These are phyloP conservation scores for Cercospora nicotianae DNA, from an alignment of 2,329 filamentous ascomycete species.

Conservation along the genomic window DNA sequence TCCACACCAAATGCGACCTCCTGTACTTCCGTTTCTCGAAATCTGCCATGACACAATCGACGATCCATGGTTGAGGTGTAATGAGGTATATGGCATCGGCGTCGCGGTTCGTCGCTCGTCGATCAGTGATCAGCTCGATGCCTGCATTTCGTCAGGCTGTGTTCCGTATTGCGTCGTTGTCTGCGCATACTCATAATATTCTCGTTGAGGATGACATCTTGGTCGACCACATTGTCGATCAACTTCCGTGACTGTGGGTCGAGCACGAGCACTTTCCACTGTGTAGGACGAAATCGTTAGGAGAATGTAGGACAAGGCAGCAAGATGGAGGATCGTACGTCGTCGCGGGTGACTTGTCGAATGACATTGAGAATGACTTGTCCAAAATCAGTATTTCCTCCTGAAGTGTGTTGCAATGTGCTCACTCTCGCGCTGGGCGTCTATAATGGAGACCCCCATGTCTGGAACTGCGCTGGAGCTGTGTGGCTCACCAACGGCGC, in stretches of 20 bases:
- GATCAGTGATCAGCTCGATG: slow-evolving; percentile 90
- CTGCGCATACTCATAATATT: slow-evolving; percentile 81
- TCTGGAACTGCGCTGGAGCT: slow-evolving; percentile 6
- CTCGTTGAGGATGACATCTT: slow-evolving; percentile 95
- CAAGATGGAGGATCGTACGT: slow-evolving; percentile 45
- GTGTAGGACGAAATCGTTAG: slow-evolving; percentile 21
- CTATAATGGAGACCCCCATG: slow-evolving; percentile 78
- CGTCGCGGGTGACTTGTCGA: slow-evolving; percentile 74
- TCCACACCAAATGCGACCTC: slow-evolving; percentile 82
- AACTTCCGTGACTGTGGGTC: slow-evolving; percentile 82
- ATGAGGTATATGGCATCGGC: slow-evolving; percentile 96
- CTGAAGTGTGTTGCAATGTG: slow-evolving; percentile 2
- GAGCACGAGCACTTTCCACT: slow-evolving; percentile 97
- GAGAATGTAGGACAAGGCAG: slow-evolving; percentile 12
- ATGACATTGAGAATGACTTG: slow-evolving; percentile 65
- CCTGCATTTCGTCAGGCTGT: slow-evolving; percentile 57
- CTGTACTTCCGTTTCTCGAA: slow-evolving; percentile 82
- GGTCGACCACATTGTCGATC: slow-evolving; percentile 84
- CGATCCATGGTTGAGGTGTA: slow-evolving; percentile 79
- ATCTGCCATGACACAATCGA: slow-evolving; percentile 92
- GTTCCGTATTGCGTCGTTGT: background rate
- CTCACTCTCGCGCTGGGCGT: slow-evolving; percentile 77
- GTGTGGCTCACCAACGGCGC: slow-evolving; percentile 8
- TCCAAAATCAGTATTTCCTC: background rate
- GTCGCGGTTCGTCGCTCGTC: slow-evolving; percentile 75